These are phyloP conservation scores for Claviceps sp. DNA, from an alignment of 2,329 filamentous ascomycete species.

Conservation along the genomic window DNA sequence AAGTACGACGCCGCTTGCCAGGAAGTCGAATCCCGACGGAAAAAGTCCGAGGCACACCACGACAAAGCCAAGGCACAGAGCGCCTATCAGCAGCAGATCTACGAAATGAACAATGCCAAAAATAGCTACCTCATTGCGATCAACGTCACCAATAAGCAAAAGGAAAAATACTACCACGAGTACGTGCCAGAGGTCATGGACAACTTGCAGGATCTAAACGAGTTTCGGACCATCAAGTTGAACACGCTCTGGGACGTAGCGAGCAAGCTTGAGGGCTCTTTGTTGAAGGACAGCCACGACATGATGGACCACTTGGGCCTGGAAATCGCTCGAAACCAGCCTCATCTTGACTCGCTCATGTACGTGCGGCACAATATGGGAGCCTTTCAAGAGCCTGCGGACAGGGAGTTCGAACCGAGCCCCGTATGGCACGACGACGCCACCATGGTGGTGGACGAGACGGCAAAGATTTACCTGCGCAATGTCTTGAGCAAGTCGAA, in stretches of 20 bases:
- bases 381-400: slow-evolving; percentile 67
- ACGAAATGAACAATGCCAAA: slow-evolving; percentile 96
- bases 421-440: slow-evolving; percentile 96
- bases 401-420: slow-evolving; percentile 84
- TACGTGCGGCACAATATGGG: slow-evolving; percentile 86
- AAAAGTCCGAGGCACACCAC: slow-evolving; percentile 89
- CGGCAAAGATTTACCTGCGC: slow-evolving; percentile 77
- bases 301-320: slow-evolving; percentile 59
- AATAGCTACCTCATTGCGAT: slow-evolving; percentile 96
- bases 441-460: slow-evolving; percentile 71
- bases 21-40: slow-evolving; percentile 85
- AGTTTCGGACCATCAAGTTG: slow-evolving; percentile 72
- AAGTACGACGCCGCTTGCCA: slow-evolving; percentile 91
- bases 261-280: slow-evolving; percentile 64
- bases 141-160: slow-evolving; percentile 94
- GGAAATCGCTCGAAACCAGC: slow-evolving; percentile 80
- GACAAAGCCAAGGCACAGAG: slow-evolving; percentile 87
- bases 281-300: slow-evolving; percentile 59
- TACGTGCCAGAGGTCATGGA: slow-evolving; percentile 90
- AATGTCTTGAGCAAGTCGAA: slow-evolving; percentile 91
- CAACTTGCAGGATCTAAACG: slow-evolving; percentile 83
- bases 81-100: slow-evolving; percentile 80
- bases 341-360: slow-evolving; percentile 91
- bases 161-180: slow-evolving; percentile 94
- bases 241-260: slow-evolving; percentile 79